A percentile compares a stretch with the other conserved stretches of the same genome.
These are phyloP conservation scores for Aegilops umbellulata DNA, from an alignment of 176 grass and related monocot species.

Conservation along the genomic window DNA sequence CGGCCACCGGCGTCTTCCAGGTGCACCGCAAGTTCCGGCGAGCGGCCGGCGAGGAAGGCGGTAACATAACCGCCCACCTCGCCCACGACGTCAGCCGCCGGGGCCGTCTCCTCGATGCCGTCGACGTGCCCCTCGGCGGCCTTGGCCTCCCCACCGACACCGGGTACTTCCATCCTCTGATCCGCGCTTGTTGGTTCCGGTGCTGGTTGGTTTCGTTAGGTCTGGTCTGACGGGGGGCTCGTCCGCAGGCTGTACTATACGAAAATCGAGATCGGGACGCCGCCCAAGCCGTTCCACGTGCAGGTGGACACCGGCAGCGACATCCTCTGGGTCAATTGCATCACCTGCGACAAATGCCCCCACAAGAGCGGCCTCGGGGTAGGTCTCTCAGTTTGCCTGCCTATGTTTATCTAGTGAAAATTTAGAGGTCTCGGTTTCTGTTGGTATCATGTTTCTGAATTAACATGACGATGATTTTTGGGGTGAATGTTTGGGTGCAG, in stretches of 20 bases:
- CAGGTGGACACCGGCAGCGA: slow-evolving; percentile 98
- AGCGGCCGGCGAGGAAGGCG: neutral
- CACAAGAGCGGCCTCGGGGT: slow-evolving; percentile 85
- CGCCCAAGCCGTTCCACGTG: slow-evolving; percentile 66
- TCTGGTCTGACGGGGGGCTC: neutral
- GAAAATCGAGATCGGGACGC: slow-evolving; percentile 81
- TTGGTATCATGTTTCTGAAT: neutral
- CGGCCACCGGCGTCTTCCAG: slow-evolving; percentile 35
- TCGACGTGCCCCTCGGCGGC: slow-evolving; percentile 60
- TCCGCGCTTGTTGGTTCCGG: neutral
- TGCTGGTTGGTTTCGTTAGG: neutral
- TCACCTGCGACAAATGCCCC: slow-evolving; percentile 68
- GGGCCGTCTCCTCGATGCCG: slow-evolving; percentile 47
- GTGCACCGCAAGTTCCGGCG: slow-evolving; percentile 41
- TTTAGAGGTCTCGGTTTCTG: neutral
- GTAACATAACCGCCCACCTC: slow-evolving; percentile 26
- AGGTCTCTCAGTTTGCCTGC: neutral
- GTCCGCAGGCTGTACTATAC: slow-evolving; percentile 75
- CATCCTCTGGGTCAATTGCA: slow-evolving; percentile 91
- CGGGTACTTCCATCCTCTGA: slow-evolving; percentile 40
- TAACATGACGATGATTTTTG: neutral
- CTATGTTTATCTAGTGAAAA: neutral
- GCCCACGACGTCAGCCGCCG: slow-evolving; percentile 53
- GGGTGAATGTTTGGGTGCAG: slow-evolving; percentile 21
- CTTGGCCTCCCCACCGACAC: slow-evolving; percentile 56